Percentiles rank a stretch among this genome's conserved stretches.
Conservation (phyloP, 139 green algal species). For the Trebouxia sp. region DNA sequence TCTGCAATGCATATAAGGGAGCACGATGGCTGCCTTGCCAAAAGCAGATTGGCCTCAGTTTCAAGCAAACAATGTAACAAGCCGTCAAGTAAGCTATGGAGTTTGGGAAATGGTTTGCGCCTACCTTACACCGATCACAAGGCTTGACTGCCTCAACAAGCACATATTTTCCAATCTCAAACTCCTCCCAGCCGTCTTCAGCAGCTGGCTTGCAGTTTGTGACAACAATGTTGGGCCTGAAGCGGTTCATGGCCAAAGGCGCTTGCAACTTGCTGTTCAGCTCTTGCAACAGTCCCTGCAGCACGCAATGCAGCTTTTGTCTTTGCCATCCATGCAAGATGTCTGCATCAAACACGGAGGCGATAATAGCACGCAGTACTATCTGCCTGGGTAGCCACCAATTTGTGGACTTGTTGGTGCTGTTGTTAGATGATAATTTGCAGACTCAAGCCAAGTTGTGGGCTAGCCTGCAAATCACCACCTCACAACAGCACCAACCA, state of each 20-base stretch:
- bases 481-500: too few species aligned
- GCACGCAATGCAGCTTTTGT: background rate
- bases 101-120: background rate
- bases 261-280: slow-evolving; percentile 57
- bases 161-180: background rate
- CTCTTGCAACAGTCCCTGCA: slow-evolving; percentile 41
- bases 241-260: slow-evolving; percentile 72
- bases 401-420: too few species aligned
- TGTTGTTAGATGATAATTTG: too few species aligned
- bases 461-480: too few species aligned
- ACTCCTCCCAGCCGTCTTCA: slow-evolving; percentile 63
- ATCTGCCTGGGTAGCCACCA: too few species aligned
- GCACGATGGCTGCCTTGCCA: background rate
- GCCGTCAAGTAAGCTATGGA: background rate
- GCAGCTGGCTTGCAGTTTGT: slow-evolving; percentile 39
- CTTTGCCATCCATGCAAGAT: background rate
- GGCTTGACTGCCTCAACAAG: slow-evolving; percentile 69
- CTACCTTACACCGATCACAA: slow-evolving; percentile 64
- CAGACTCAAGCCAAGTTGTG: too few species aligned
- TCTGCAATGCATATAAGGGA: too few species aligned
- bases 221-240: slow-evolving; percentile 79
- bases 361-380: background rate
- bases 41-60: background rate
- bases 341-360: background rate
- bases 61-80: background rate